Percentiles rank a stretch among this genome's conserved stretches.
Conservation (phyloP, 2,329 filamentous ascomycete species). For the Zelopaecilomyces penicillatus region DNA sequence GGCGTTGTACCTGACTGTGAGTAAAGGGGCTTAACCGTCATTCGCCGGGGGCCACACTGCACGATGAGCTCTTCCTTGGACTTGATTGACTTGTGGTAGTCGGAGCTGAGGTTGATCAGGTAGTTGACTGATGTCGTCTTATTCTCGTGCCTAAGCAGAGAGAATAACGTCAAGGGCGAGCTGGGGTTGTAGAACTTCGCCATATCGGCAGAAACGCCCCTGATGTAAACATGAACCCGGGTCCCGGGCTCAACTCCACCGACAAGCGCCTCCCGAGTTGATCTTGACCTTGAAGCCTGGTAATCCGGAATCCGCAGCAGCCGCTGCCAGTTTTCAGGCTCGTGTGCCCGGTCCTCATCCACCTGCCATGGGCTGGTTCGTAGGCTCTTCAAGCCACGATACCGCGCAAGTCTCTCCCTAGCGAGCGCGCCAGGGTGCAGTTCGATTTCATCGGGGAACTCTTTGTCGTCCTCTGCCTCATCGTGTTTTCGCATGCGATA, state of each 20-base stretch:
- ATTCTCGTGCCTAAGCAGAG: constrained; percentile 86
- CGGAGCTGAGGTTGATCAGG: constrained; percentile 76
- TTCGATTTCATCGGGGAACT: constrained; percentile 97
- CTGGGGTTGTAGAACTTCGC: constrained; percentile 40
- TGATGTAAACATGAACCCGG: constrained; percentile 71
- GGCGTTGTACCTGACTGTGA: constrained; percentile 83
- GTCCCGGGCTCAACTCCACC: constrained; percentile 81
- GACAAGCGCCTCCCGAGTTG: constrained; percentile 73
- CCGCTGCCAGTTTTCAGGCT: constrained; percentile 84
- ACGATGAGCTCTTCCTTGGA: constrained; percentile 88
- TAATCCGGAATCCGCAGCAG: constrained; percentile 86
- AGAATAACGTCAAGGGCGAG: constrained; percentile 66
- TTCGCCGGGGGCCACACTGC: constrained; percentile 80
- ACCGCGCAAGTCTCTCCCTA: constrained; percentile 74
- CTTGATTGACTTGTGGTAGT: constrained; percentile 68
- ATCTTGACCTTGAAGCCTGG: constrained; percentile 68
- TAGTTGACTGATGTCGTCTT: constrained; percentile 88
- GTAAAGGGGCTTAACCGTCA: constrained; percentile 84
- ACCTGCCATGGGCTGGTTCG: constrained; percentile 83
- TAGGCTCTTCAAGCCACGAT: constrained; percentile 86
- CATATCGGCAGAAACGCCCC: constrained; percentile 35
- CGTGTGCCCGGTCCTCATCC: constrained; percentile 74
- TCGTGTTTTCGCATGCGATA: constrained; percentile 71
- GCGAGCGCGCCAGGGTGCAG: constrained; percentile 81
- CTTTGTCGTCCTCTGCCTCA: constrained; percentile 81